Percentiles rank a stretch among this genome's conserved stretches.
Evolutionary conservation across 352 stramenopile species (phyloP).

Genomic region (Globisporangium viniferum): DNA sequence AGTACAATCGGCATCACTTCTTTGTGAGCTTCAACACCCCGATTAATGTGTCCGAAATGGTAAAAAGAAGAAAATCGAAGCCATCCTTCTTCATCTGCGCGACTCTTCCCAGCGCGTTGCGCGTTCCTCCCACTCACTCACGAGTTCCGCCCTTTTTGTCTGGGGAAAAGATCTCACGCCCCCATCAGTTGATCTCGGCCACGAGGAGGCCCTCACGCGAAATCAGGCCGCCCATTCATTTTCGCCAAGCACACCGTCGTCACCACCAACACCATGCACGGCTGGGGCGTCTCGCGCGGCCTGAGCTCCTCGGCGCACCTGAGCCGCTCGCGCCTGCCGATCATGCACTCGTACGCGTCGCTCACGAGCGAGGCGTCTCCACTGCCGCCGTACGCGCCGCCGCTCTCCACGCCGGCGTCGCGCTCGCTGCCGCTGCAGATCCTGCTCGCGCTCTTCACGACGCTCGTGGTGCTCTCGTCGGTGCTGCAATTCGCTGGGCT

Average conservation of each 20-base stretch:
- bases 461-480: constrained; percentile 20
- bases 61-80: not conserved
- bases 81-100: not conserved
- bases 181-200: too few relatives aligned
- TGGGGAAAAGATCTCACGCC: too few relatives aligned
- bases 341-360: constrained; percentile 21
- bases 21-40: not conserved
- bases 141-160: too few relatives aligned
- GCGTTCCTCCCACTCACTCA: not conserved
- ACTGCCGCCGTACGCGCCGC: constrained; percentile 16
- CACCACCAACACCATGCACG: constrained; percentile 11
- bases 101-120: not conserved
- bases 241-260: not conserved
- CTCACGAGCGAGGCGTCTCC: constrained; percentile 13
- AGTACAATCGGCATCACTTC: not conserved
- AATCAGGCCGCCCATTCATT: not conserved
- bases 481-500: constrained; percentile 28
- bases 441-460: constrained; percentile 33
- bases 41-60: not conserved
- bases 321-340: constrained; percentile 16
- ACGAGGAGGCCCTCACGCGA: not conserved
- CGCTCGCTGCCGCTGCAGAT: constrained; percentile 28
- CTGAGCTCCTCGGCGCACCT: constrained; percentile 14
- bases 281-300: constrained; percentile 17
- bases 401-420: constrained; percentile 28